phyloP scores from a whole-genome alignment of 768 basidiomycete species.

The Suillus discolor region DNA sequence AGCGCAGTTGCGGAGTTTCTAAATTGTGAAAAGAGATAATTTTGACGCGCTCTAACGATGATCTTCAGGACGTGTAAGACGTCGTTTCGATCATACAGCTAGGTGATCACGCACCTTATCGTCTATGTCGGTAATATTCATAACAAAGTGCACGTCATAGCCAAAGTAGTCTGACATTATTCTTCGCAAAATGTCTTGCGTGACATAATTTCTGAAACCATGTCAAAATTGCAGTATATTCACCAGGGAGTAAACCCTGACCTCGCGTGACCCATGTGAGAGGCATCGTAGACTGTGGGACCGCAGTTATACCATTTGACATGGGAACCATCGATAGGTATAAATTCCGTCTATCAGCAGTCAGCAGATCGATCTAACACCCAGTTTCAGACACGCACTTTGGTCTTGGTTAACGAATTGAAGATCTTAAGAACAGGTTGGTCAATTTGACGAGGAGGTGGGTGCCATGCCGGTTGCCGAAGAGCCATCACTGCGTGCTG shows the following conservation, averaged over 20 bases:
- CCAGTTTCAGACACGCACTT: conserved; percentile 54
- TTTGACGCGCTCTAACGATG: conserved; percentile 87
- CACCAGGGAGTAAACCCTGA: conserved; percentile 34
- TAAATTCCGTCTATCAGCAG: conserved; percentile 68
- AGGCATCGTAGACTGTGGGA: conserved; percentile 97
- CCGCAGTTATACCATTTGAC: conserved; percentile 99
- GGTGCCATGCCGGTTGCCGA: conserved; percentile 57
- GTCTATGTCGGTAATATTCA: conserved; percentile 99
- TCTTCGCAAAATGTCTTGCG: conserved; percentile 87
- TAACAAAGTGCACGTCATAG: conserved; percentile 97
- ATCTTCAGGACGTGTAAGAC: conserved; percentile 58
- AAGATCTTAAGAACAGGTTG: conserved; percentile 71
- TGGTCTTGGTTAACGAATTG: conserved; percentile 90
- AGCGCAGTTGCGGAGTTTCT: conserved; percentile 54
- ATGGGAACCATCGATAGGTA: conserved; percentile 64
- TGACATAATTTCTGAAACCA: conserved; percentile 84
- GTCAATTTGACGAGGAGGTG: conserved; percentile 38
- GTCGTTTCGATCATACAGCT: conserved; percentile 3
- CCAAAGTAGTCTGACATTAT: conserved; percentile 96
- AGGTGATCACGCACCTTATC: conserved; percentile 75
- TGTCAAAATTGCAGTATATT: conserved; percentile 7
- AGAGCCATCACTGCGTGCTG: conserved; percentile 45
- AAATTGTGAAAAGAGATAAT: conserved; percentile 68
- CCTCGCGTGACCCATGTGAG: conserved; percentile 99
- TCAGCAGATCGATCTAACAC: conserved; percentile 14